These are phyloP conservation scores for Fragilariopsis cylindrus DNA, from an alignment of 108 stramenopile species.

Conservation along the genomic window DNA sequence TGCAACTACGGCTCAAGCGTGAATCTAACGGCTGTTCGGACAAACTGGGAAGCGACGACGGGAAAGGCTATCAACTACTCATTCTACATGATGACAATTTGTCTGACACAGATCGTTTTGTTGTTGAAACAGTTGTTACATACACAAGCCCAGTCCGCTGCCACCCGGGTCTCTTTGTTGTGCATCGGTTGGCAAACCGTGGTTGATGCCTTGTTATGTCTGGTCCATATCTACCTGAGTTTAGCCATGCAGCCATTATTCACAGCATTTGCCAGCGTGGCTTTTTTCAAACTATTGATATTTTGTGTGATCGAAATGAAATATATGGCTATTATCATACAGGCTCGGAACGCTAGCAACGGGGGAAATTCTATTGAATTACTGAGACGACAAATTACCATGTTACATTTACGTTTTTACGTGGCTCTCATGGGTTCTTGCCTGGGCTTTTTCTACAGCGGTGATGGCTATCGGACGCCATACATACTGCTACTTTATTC, in stretches of 20 bases:
- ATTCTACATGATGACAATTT: slow-evolving; percentile 89
- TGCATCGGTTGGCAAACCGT: slow-evolving; percentile 92
- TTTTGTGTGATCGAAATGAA: slow-evolving; percentile 97
- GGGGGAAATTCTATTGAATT: slow-evolving; percentile 68
- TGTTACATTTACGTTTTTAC: slow-evolving; percentile 91
- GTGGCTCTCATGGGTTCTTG: slow-evolving; percentile 70
- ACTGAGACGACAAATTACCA: slow-evolving; percentile 69
- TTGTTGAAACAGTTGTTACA: slow-evolving; percentile 87
- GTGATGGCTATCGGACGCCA: slow-evolving; percentile 41
- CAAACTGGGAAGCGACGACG: slow-evolving; percentile 84
- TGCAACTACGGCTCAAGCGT: slow-evolving; percentile 74
- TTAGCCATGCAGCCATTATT: slow-evolving; percentile 85
- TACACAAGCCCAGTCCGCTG: slow-evolving; percentile 79
- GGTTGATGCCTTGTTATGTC: slow-evolving; percentile 88
- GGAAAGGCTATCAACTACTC: slow-evolving; percentile 90
- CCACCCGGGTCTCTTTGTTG: slow-evolving; percentile 78
- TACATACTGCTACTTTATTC: slow-evolving; percentile 82
- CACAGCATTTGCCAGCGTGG: slow-evolving; percentile 88
- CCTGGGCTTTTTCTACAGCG: slow-evolving; percentile 63
- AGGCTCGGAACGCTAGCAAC: slow-evolving; percentile 70
- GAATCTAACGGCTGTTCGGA: slow-evolving; percentile 81
- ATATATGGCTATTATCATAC: slow-evolving; percentile 87
- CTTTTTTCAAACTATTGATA: slow-evolving; percentile 93
- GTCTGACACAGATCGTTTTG: slow-evolving; percentile 85
- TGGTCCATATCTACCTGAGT: slow-evolving; percentile 85